These are phyloP conservation scores for Grosmannia penicillata DNA, from an alignment of 2,329 filamentous ascomycete genomes.

Conservation along the genomic window DNA sequence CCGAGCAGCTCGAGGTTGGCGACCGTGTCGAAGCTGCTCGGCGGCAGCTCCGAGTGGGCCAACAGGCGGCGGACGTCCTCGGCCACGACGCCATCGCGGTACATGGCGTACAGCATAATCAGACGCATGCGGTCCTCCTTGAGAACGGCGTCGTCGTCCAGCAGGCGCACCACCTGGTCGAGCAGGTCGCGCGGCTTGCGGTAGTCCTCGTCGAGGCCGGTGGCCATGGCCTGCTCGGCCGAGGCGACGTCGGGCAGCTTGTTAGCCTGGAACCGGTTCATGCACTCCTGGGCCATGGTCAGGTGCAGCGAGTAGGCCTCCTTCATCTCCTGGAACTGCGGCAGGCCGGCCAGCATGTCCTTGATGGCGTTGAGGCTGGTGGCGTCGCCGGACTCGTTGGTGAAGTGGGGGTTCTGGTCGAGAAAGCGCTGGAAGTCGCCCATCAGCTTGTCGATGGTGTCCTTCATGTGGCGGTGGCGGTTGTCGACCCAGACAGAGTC, in stretches of 20 bases:
- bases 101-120: slow-evolving; percentile 73
- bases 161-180: slow-evolving; percentile 69
- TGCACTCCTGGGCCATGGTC: slow-evolving; percentile 93
- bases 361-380: slow-evolving; percentile 82
- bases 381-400: slow-evolving; percentile 52
- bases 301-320: slow-evolving; percentile 88
- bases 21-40: slow-evolving; percentile 57
- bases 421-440: slow-evolving; percentile 87
- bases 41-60: slow-evolving; percentile 65
- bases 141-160: slow-evolving; percentile 68
- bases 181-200: slow-evolving; percentile 81
- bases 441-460: slow-evolving; percentile 87
- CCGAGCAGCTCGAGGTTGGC: slow-evolving; percentile 72
- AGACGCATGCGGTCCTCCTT: slow-evolving; percentile 68
- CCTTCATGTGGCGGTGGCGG: slow-evolving; percentile 92
- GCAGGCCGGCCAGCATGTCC: slow-evolving; percentile 89
- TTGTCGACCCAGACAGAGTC: slow-evolving; percentile 95
- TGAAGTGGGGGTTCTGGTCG: slow-evolving; percentile 82
- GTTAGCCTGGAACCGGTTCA: slow-evolving; percentile 76
- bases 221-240: slow-evolving; percentile 80
- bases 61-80: slow-evolving; percentile 78
- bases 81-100: slow-evolving; percentile 67
- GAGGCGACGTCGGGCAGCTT: slow-evolving; percentile 80
- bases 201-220: slow-evolving; percentile 83
- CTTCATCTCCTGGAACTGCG: slow-evolving; percentile 91